Evolutionary conservation across 1,139 yeast species (phyloP).

Genomic region (Blastobotrys aristatus): DNA sequence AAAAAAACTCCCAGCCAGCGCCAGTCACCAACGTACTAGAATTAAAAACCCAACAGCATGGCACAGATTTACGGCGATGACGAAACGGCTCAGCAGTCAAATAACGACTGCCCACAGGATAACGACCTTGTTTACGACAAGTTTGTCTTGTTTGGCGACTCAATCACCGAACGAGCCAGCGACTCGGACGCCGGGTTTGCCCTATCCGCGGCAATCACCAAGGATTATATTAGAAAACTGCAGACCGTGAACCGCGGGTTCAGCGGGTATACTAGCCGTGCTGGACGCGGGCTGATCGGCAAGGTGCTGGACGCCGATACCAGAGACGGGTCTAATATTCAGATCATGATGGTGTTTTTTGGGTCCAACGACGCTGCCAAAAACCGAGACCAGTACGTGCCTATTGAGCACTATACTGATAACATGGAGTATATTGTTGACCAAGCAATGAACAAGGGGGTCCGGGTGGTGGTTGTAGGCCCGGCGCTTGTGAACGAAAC

Average conservation of each 20-base stretch:
- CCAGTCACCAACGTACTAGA: too few relatives aligned
- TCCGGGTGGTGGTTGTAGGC: constrained; percentile 53
- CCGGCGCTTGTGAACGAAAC: constrained; percentile 53
- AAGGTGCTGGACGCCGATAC: constrained; percentile 17
- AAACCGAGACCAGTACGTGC: constrained; percentile 43
- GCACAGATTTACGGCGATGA: too few relatives aligned
- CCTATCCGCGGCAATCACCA: constrained; percentile 43
- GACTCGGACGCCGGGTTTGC: constrained; percentile 38
- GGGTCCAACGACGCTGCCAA: constrained; percentile 22
- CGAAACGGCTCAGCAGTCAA: too few relatives aligned
- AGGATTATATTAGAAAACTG: constrained; percentile 43
- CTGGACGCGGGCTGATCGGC: constrained; percentile 23
- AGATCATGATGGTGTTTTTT: constrained; percentile 20
- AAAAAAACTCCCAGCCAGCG: background rate
- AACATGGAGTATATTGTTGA: constrained; percentile 45
- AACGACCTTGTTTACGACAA: constrained; percentile 28
- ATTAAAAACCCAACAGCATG: too few relatives aligned
- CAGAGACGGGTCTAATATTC: constrained; percentile 10
- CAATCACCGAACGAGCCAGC: constrained; percentile 48
- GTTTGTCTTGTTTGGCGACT: constrained; percentile 55
- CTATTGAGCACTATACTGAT: constrained; percentile 40
- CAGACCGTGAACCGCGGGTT: constrained; percentile 57
- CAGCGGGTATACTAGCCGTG: constrained; percentile 53
- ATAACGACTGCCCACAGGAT: too few relatives aligned
- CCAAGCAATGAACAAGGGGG: constrained; percentile 30